Base-by-base conservation (phyloP, 495 filamentous ascomycete genomes). In the Hypoxylon crocopeplum region DNA sequence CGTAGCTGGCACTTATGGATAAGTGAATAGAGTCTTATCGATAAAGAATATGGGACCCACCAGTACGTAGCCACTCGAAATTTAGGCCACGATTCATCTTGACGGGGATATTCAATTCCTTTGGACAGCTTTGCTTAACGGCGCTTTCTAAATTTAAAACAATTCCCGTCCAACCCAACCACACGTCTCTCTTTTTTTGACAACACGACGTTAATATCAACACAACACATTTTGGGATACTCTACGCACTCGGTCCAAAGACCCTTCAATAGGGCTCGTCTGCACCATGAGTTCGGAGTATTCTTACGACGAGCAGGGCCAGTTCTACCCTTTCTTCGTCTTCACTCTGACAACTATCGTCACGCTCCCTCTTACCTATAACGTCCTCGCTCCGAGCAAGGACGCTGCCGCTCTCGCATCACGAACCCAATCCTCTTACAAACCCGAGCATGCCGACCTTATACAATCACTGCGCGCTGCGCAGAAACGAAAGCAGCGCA, bases 321-420 rank as follows among this genome's bases (percentile, higher is more conserved):
- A 97, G 86, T 97, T 97, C 81, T 98, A 97, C 82, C 94, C 94
- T 66, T 97, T 92, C 82, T 98, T 98, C 81, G 85, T 98, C 75
- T 84, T 97, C 68, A 97, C 92, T 40, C 84, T 98, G 60, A 84
- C 88, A 49, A 85, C 86, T 69, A 86, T 98, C 51, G 81, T 98
- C 77, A 96, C 93, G 13, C 75, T 97, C 40, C 95, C 94, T 56
- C 81, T 96, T 68, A 96, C 94, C 61, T 97, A 93, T 73, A 89
- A 86, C 53, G 81, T 93, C 52, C 80, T 95, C 53, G 86, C 85
- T 72, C 85, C 87, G 10, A 91, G 82, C 73, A 89, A 89, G 82
- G 88, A 82, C 81, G 87, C 75, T 51, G 81, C 72, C 33, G 69
- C 70, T 45, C 71, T 74, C 19, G 79, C 82, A 51, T 74, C 79